Evolutionary conservation across 768 basidiomycete genomes (phyloP), one percentile per base, ranked within the genome.

Genomic region (Coprinopsis sp.): DNA sequence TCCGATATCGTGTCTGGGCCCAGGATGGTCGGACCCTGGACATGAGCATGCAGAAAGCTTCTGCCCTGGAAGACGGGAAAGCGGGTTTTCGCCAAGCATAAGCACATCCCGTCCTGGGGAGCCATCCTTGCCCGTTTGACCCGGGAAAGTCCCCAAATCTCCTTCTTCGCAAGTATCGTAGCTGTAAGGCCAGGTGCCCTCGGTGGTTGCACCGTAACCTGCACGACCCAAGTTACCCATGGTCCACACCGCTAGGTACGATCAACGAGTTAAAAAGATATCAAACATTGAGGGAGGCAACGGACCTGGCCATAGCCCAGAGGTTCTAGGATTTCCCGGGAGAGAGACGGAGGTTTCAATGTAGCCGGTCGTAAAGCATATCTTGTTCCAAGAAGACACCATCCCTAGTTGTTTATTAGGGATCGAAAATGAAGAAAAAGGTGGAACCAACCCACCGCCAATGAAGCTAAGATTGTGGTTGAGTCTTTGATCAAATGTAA

Each of bases 331-430:
- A 10, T 67, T 61, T 2, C 86, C 86, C 13, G 87, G 86, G 55
- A 88, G 60, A 58, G 83, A 87, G 19, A 89, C 54, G 8, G 70
- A 74, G 7, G 83, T 76, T 65, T 93, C 93, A 49, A 94, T 69
- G 59, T 91, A 91, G 3, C 89, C 90, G 0, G 88, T 89, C 7
- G 83, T 91, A 67, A 92, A 94, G 67, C 91, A 95, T 46, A 94
- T 64, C 65, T 93, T 88, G 66, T 93, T 93, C 91, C 92, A 94
- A 8, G 82, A 75, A 53, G 84, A 81, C 6, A 94, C 47, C 84
- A 87, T 86, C 29, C 78, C 79, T 76, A 50, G n/a, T 37, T 33
- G 5, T 6, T 18, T 29, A 36, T 29, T 33, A 12, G 38, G 28
- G 29, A 33, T 28, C 51, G 40, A 19, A 58, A 19, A 52, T 44